Percentiles rank a stretch among this genome's conserved stretches.
phyloP scores from a whole-genome alignment of 176 grass and related monocot species.

The Aegilops sharonensis region DNA sequence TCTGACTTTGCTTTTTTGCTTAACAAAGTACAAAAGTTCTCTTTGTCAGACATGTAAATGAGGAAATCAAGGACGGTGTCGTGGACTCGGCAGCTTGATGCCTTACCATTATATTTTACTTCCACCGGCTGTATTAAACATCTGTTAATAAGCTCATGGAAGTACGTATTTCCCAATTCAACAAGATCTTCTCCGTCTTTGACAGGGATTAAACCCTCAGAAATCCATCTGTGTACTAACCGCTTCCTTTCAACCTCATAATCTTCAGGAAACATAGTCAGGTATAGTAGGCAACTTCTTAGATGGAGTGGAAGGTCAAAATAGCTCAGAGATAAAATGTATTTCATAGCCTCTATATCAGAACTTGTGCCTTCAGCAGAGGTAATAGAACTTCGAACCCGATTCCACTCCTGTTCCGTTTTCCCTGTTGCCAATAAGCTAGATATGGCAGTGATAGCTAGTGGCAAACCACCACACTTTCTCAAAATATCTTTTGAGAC shows the following conservation, averaged over 20 bases:
- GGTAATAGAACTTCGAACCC: not conserved
- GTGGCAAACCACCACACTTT: not conserved
- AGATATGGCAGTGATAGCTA: not conserved
- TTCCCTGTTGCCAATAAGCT: not conserved
- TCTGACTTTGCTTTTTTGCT: not conserved
- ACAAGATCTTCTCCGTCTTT: not conserved
- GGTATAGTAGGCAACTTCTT: not conserved
- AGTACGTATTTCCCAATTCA: not conserved
- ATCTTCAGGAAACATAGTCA: not conserved
- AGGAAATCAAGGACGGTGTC: not conserved
- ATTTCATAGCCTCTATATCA: not conserved
- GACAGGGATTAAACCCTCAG: not conserved
- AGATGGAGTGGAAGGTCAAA: not conserved
- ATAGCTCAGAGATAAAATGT: not conserved
- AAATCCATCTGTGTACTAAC: not conserved
- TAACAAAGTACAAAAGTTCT: not conserved
- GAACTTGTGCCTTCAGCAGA: not conserved
- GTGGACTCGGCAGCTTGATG: not conserved
- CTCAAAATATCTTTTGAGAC: not conserved
- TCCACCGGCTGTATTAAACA: not conserved
- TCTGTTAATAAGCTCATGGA: not conserved
- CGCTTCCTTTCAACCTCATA: not conserved
- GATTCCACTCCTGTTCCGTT: not conserved
- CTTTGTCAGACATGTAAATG: not conserved
- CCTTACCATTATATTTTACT: not conserved